Conservation (phyloP, 2,329 filamentous ascomycete genomes). For the Akanthomyces muscarius region DNA sequence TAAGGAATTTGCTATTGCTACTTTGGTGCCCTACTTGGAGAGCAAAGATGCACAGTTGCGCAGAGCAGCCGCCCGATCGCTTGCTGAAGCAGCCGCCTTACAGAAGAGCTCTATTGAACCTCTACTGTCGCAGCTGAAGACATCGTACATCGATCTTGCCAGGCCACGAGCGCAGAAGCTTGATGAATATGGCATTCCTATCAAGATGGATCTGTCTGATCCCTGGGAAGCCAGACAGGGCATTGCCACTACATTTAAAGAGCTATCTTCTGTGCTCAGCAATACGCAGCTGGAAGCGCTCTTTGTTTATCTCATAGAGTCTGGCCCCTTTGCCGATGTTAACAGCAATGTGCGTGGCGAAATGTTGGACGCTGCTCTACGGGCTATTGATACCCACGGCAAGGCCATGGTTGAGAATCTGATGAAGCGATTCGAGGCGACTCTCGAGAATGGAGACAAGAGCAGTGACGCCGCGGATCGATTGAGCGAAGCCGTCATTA, state of each 20-base stretch:
- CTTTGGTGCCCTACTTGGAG: constrained; percentile 74
- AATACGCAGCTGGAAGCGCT: constrained; percentile 69
- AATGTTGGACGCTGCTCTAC: constrained; percentile 87
- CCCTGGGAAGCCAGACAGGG: constrained; percentile 90
- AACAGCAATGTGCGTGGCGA: constrained; percentile 73
- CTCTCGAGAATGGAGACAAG: constrained; percentile 80
- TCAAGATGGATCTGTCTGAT: constrained; percentile 81
- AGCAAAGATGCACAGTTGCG: constrained; percentile 78
- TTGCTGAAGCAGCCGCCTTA: constrained; percentile 67
- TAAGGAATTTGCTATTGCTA: constrained; percentile 58
- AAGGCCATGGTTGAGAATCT: constrained; percentile 78
- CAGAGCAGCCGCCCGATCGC: constrained; percentile 73
- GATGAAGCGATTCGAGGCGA: constrained; percentile 87
- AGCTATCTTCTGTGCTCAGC: constrained; percentile 68
- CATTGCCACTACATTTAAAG: constrained; percentile 80
- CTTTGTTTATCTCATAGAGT: constrained; percentile 78
- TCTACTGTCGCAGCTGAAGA: constrained; percentile 62
- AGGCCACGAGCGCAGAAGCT: constrained; percentile 80
- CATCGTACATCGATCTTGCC: constrained; percentile 71
- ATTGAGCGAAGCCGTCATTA: constrained; percentile 94
- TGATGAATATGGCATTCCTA: constrained; percentile 92
- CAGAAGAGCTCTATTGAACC: constrained; percentile 57
- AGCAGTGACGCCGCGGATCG: constrained; percentile 78
- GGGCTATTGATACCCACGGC: constrained; percentile 76
- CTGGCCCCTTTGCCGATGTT: constrained; percentile 81